Evolutionary conservation across 208 protist genomes (phyloP), one percentile per base, ranked within the genome.

Genomic region (Trypanosoma theileri): DNA sequence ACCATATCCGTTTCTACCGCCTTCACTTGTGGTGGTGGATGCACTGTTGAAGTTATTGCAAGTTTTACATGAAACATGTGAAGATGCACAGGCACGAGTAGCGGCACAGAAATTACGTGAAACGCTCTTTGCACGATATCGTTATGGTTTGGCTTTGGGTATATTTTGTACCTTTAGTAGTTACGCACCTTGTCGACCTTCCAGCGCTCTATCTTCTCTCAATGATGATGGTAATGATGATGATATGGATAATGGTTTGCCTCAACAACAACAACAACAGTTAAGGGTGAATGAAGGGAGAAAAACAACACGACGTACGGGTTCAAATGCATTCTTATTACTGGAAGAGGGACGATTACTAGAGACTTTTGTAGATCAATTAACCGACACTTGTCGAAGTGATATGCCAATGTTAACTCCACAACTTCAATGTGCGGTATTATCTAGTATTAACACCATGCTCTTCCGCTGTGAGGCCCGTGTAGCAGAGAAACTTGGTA

Each of bases 401-500:
- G 69, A 73, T 48, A 73, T 81, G 70, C 71, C 75, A 24, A 31
- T 62, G 24, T 53, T 82, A 26, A 76, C 70, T 2, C 67, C 69
- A 14, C 55, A 75, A 51, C 28, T 60, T 24, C 64, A 79, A 54
- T 82, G 80, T 61, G 68, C 73, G 2, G 46, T 82, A 14, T 60
- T 86, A 4, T 77, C 64, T 14, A 60, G 72, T 45, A 75, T 80
- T 22, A 78, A 69, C 55, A 58, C 62, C 13, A 56, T 88, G 0
- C 50, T 89, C 0, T 84, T 81, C 24, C 56, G 71, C 31, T 86
- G 80, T 59, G 77, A 81, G 16, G 66, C 79, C 0, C 31, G 17
- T 3, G 77, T 84, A 3, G 82, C 84, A 12, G 86, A 87, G 44
- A 73, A 71, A 22, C 80, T 93, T 4, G 84, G 86, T 10, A 80